Conservation (phyloP, 768 basidiomycete species). For the Tephrocybe sp. region DNA sequence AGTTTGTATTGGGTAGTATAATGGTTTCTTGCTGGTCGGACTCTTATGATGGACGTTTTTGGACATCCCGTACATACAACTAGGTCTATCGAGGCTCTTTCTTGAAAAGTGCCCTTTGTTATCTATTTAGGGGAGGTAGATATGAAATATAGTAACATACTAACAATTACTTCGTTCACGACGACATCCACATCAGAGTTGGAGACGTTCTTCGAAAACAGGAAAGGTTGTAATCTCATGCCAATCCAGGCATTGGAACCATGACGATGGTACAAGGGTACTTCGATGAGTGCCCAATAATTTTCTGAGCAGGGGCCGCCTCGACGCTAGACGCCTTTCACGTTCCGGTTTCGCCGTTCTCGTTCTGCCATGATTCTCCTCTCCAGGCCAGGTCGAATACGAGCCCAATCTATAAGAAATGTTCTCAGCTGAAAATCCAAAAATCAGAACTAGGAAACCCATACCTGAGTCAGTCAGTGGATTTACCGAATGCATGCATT, state of each 20-base stretch:
- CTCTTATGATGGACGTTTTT: no score
- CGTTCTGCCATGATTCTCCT: conserved; percentile 2
- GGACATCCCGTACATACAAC: no score
- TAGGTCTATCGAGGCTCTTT: no score
- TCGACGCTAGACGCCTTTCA: neutral
- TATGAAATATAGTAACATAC: no score
- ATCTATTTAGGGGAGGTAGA: no score
- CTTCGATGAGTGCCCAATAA: conserved; percentile 21
- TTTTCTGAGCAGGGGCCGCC: conserved; percentile 3
- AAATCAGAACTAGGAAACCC: neutral
- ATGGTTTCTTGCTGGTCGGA: no score
- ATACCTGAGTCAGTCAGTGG: conserved; percentile 28
- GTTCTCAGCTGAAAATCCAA: neutral
- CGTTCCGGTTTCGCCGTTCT: conserved; percentile 10
- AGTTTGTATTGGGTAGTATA: no score
- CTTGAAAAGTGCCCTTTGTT: no score
- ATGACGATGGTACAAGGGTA: conserved; percentile 21
- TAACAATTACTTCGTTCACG: no score
- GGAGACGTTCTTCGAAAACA: neutral
- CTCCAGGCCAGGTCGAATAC: conserved; percentile 22
- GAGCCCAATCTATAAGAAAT: conserved; percentile 21
- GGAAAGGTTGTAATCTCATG: conserved; percentile 14
- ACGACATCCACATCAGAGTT: no score
- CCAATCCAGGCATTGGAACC: conserved; percentile 22
- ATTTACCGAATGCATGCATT: conserved; percentile 1